Conservation (phyloP, 495 filamentous ascomycete species). For the Podospora sp. region DNA sequence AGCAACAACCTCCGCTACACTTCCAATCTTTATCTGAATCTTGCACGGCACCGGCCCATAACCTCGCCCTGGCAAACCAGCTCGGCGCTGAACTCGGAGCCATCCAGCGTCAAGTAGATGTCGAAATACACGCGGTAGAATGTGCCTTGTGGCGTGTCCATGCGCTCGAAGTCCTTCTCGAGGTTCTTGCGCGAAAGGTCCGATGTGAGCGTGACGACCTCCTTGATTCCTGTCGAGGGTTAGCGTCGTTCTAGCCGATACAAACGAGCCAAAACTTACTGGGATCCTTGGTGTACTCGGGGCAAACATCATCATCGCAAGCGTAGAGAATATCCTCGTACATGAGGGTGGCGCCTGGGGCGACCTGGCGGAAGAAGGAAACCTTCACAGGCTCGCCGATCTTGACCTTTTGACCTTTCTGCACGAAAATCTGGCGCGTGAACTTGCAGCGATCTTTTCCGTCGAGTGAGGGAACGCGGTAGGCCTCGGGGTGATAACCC, state of each 20-base stretch:
- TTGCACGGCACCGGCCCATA: conserved; percentile 92
- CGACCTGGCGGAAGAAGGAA: conserved; percentile 97
- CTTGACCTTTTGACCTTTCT: conserved; percentile 98
- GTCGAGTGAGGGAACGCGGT: conserved; percentile 93
- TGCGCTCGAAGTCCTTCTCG: conserved; percentile 98
- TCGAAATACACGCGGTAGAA: conserved; percentile 89
- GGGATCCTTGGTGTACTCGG: conserved; percentile 98
- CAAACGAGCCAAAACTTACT: conserved; percentile 63
- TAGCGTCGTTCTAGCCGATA: not conserved
- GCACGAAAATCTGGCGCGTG: conserved; percentile 96
- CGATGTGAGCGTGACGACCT: conserved; percentile 96
- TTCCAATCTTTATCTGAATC: conserved; percentile 61
- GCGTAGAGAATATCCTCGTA: conserved; percentile 99
- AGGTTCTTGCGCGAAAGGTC: conserved; percentile 97
- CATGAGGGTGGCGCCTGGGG: conserved; percentile 96
- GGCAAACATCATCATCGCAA: conserved; percentile 96
- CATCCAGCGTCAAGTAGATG: conserved; percentile 92
- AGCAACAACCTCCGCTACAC: conserved; percentile 24
- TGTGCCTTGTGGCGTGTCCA: conserved; percentile 98
- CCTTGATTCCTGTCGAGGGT: conserved; percentile 80
- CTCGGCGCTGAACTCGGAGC: conserved; percentile 97
- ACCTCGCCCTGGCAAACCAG: conserved; percentile 98
- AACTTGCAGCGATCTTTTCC: conserved; percentile 99
- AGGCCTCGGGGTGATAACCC: conserved; percentile 96
- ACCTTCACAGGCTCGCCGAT: conserved; percentile 99